Evolutionary conservation across 306 rosid genomes (phyloP).

Genomic region (Canavalia gladiata): DNA sequence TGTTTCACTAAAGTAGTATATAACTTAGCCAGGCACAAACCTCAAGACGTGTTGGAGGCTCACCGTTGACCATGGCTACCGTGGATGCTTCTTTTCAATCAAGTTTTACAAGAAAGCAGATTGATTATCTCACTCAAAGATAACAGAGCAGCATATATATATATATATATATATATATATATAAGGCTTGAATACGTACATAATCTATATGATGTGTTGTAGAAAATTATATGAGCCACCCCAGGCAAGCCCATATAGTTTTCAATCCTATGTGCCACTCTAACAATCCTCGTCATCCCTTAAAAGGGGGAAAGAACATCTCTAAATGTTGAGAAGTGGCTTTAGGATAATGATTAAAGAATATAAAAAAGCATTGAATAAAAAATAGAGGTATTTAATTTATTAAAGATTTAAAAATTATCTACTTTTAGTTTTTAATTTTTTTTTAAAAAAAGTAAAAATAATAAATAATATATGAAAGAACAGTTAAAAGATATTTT

Average conservation of each 20-base stretch:
- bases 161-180: too few relatives aligned
- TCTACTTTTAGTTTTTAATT: too few relatives aligned
- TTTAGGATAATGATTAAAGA: too few relatives aligned
- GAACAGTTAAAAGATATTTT: too few relatives aligned
- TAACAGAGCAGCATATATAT: background rate
- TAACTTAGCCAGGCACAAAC: conserved; percentile 50
- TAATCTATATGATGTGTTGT: background rate
- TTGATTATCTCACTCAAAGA: background rate
- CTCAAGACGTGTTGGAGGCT: conserved; percentile 60
- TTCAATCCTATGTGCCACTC: conserved; percentile 33
- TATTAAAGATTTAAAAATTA: background rate
- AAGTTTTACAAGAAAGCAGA: conserved; percentile 40
- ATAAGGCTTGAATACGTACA: background rate
- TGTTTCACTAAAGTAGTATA: background rate
- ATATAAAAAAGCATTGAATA: too few relatives aligned
- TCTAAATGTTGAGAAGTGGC: too few relatives aligned
- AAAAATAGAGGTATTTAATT: background rate
- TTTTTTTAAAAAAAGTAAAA: too few relatives aligned
- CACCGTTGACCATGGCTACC: conserved; percentile 49
- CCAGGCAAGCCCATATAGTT: background rate
- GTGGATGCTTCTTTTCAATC: conserved; percentile 49
- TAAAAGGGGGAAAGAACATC: too few relatives aligned
- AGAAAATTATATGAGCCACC: background rate
- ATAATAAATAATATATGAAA: too few relatives aligned
- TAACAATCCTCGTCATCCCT: background rate